phyloP scores from a whole-genome alignment of 73 alveolate species.

The Vitrella brassicaformis region DNA sequence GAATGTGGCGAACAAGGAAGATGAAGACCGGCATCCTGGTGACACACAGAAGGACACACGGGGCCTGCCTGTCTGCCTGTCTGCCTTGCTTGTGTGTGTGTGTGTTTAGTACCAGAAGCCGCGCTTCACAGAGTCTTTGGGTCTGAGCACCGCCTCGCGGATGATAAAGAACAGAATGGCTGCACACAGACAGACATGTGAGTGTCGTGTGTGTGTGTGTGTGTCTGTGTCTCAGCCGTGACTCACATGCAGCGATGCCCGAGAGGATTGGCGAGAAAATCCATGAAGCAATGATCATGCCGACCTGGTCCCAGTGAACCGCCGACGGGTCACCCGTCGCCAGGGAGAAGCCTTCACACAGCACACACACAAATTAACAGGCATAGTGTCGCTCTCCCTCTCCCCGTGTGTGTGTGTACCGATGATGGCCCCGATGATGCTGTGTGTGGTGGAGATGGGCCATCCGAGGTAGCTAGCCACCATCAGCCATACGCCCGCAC shows the following conservation, averaged over 20 bases:
- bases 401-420: too few relatives aligned
- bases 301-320: background rate
- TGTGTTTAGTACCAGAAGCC: too few relatives aligned
- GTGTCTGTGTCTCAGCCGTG: too few relatives aligned
- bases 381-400: too few relatives aligned
- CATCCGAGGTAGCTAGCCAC: background rate
- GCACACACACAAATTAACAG: too few relatives aligned
- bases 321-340: background rate
- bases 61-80: too few relatives aligned
- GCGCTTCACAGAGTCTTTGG: too few relatives aligned
- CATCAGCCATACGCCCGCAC: background rate
- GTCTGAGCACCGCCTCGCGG: background rate
- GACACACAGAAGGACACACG: background rate
- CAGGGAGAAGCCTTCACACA: background rate
- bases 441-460: background rate
- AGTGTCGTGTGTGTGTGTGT: too few relatives aligned
- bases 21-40: too few relatives aligned
- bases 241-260: background rate
- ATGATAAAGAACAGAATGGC: background rate
- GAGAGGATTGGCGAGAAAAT: background rate
- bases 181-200: too few relatives aligned
- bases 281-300: background rate
- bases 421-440: background rate
- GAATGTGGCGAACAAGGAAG: too few relatives aligned
- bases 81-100: too few relatives aligned